phyloP scores from a whole-genome alignment of 345 rosid genomes.

The Arabis alpina region DNA sequence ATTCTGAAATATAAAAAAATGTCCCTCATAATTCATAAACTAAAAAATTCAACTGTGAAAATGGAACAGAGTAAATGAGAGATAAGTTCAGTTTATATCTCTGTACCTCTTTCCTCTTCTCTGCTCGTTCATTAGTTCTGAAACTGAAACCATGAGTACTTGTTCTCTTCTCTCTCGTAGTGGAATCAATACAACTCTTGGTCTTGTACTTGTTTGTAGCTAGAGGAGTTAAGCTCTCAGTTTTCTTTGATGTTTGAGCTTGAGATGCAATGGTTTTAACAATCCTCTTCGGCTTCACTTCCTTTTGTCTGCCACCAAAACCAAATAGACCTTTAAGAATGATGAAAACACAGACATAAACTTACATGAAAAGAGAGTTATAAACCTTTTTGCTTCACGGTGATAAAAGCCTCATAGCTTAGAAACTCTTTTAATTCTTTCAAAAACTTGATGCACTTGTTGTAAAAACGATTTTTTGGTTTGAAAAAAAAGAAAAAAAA shows the following conservation, averaged over 20 bases:
- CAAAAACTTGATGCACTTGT: no score
- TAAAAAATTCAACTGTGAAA: background rate
- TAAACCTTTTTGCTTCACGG: conserved; percentile 52
- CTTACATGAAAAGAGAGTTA: conserved; percentile 5
- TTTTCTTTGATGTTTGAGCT: conserved; percentile 47
- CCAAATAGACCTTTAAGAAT: conserved; percentile 27
- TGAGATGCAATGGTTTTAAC: conserved; percentile 49
- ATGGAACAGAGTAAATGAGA: conserved; percentile 24
- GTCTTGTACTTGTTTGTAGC: conserved; percentile 54
- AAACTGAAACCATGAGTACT: conserved; percentile 51
- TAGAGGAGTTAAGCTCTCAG: conserved; percentile 45
- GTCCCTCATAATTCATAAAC: background rate
- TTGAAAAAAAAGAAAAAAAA: no score
- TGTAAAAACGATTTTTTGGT: no score
- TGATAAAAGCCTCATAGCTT: no score
- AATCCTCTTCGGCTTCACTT: conserved; percentile 42
- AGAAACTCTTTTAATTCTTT: no score
- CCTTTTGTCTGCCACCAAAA: conserved; percentile 53
- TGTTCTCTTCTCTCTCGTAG: conserved; percentile 50
- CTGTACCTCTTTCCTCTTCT: conserved; percentile 69
- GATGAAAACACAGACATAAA: background rate
- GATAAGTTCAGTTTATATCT: conserved; percentile 4
- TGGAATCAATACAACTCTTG: conserved; percentile 40
- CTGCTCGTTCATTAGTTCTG: conserved; percentile 62
- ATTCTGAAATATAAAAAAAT: conserved; percentile 50